Percentiles rank a stretch among this genome's conserved stretches.
These are phyloP conservation scores for Malus sylvestris DNA, from an alignment of 306 rosid genomes.

Conservation along the genomic window DNA sequence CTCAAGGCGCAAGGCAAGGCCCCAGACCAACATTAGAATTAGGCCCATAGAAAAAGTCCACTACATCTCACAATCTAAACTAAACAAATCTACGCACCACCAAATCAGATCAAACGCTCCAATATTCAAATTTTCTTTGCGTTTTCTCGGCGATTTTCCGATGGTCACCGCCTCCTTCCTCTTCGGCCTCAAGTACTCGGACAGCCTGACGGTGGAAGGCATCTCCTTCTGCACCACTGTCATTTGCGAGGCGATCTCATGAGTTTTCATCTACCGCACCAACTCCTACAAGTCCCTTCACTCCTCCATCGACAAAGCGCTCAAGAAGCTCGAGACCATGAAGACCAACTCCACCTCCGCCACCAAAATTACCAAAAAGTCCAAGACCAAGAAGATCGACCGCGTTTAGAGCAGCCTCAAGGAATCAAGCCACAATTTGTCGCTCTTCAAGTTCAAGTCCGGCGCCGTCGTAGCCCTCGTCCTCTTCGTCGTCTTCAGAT, in stretches of 20 bases:
- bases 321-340: constrained; percentile 98
- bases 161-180: constrained; percentile 42
- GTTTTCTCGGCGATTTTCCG: background rate
- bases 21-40: background rate
- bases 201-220: constrained; percentile 76
- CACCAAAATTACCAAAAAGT: constrained; percentile 54
- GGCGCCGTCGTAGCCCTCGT: constrained; percentile 98
- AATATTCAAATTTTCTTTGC: background rate
- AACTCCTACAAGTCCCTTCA: constrained; percentile 93
- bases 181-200: constrained; percentile 67
- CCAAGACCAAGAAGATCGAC: constrained; percentile 93
- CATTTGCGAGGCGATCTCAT: constrained; percentile 90
- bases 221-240: constrained; percentile 92
- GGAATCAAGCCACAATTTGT: constrained; percentile 88
- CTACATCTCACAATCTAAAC: background rate
- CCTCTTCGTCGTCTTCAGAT: constrained; percentile 87
- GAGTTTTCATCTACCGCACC: constrained; percentile 92
- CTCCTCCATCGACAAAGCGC: constrained; percentile 89
- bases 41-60: background rate
- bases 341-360: constrained; percentile 60
- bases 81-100: background rate
- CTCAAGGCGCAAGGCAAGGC: background rate
- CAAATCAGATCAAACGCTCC: background rate
- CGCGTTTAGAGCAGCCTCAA: constrained; percentile 95
- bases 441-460: constrained; percentile 92